phyloP scores from a whole-genome alignment of 805 yeast species.

The Candida glaebosa region DNA sequence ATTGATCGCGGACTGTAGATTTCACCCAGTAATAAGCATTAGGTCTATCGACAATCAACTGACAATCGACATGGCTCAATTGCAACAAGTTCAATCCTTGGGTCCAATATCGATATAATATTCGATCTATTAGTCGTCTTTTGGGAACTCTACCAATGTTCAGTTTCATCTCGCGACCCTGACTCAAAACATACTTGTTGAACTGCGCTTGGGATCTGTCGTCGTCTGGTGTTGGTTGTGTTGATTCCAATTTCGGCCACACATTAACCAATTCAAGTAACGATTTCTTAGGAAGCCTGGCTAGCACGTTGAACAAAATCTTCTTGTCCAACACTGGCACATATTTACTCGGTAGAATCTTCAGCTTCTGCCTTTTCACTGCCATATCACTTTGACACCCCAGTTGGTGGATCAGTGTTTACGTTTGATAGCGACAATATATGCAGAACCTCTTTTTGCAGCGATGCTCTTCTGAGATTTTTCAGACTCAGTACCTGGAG shows the following conservation, averaged over 20 bases:
- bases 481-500: too few relatives aligned
- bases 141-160: constrained; percentile 20
- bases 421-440: not conserved
- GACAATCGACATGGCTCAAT: constrained; percentile 68
- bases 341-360: constrained; percentile 38
- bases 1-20: constrained; percentile 41
- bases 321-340: constrained; percentile 28
- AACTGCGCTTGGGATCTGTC: constrained; percentile 17
- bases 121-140: constrained; percentile 36
- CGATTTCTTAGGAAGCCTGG: constrained; percentile 29
- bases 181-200: constrained; percentile 17
- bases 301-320: constrained; percentile 18
- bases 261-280: constrained; percentile 26
- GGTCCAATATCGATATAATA: constrained; percentile 51
- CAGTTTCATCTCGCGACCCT: constrained; percentile 11
- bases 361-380: constrained; percentile 11
- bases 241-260: constrained; percentile 33
- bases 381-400: not conserved
- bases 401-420: too few relatives aligned
- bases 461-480: constrained; percentile 1
- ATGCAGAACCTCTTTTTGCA: not conserved
- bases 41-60: constrained; percentile 59
- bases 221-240: constrained; percentile 22
- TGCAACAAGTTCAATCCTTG: constrained; percentile 61
- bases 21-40: constrained; percentile 43